Evolutionary conservation across 2,329 filamentous ascomycete species (phyloP), one percentile per base, ranked within the genome.

Genomic region (Emmonsia crescens): DNA sequence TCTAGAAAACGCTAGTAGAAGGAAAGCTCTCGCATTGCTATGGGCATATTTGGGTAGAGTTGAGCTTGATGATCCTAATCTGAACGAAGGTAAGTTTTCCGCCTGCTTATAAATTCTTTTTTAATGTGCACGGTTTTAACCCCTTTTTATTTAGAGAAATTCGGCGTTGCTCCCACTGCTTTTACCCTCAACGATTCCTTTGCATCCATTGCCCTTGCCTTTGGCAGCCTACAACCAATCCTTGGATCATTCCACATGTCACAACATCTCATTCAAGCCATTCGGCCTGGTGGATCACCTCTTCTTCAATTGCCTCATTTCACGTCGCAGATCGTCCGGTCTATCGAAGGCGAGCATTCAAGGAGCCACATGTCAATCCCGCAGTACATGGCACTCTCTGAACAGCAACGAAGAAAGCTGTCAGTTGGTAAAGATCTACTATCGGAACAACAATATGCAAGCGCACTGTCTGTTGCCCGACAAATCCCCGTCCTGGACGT

Each of bases 41-140:
- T 99, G 95, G 94, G 92, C 94, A 49, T 97, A 99, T 73, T 83
- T 97, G 56, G 90, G 89, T 64, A 89, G 94, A 55, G 81, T 96
- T 61, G 90, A 96, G 69, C 83, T 99, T 29, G 87, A 89, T 51
- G 91, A 96, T 70, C 75, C 83, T 60, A 80, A 82, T 38, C 81
- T 96, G 60, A 88, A 96, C 70, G 86, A 86, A 72, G 86, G 78
- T 75, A 67, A 62, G 68, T 66, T 60, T 60, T 24, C n/a, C 9
- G 8, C 33, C 31, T 16, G 1, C 29, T 33, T 3, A 38, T 14
- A 55, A 16, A 33, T n/a, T n/a, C n/a, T 31, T 59, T 8, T 36
- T 29, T 29, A 14, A 19, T 24, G 5, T 19, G 1, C 42, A 24
- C 3, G n/a, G 27, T 60, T 59, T 21, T 48, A 54, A 52, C 64